Base-by-base conservation (phyloP, 1,284 basidiomycete genomes). In the Pascua sp. region DNA sequence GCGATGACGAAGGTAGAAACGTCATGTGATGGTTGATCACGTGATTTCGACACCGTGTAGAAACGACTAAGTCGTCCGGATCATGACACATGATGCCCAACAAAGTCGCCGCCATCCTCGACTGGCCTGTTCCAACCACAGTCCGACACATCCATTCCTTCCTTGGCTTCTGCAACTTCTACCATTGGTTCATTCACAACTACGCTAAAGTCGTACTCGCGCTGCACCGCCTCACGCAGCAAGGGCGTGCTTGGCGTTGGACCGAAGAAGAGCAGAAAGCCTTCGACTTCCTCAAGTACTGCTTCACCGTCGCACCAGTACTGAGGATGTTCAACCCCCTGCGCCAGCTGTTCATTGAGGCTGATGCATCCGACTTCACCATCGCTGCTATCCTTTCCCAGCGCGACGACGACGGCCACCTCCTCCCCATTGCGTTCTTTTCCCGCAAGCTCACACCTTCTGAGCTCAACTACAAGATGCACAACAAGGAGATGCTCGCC, bases 401-500 rank as follows among this genome's bases (percentile, higher is more conserved):
- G 66, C 61, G 11, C 15, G 44, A 70, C 58, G 1, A 59, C 70
- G 56, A 61, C 16, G 66, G 67, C 4, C 40, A 60, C 17, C 69
- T 70, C 47, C 71, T 77, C 40, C 78, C 78, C 8, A 61, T 80
- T 2, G 73, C 67, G 0, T 79, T 77, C 63, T 62, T 71, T 36
- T 79, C 76, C 8, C 59, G 67, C 3, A 70, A 65, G 12, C 59
- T 80, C 48, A 53, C 17, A 9, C 51, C 69, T 0, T 61, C 77
- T 0, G 76, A 82, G 66, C 49, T 67, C 50, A 83, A 83, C 60
- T 83, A 82, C 62, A 71, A 80, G 16, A 79, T 80, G 36, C 76
- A 79, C 11, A 79, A 85, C 61, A 74, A 78, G 57, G 81, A 85
- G 69, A 57, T 84, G 51, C 55, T 83, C 0, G 78, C 78, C 0